Evolutionary conservation across 139 green algal species (phyloP).

Genomic region (Haematococcus sp.): DNA sequence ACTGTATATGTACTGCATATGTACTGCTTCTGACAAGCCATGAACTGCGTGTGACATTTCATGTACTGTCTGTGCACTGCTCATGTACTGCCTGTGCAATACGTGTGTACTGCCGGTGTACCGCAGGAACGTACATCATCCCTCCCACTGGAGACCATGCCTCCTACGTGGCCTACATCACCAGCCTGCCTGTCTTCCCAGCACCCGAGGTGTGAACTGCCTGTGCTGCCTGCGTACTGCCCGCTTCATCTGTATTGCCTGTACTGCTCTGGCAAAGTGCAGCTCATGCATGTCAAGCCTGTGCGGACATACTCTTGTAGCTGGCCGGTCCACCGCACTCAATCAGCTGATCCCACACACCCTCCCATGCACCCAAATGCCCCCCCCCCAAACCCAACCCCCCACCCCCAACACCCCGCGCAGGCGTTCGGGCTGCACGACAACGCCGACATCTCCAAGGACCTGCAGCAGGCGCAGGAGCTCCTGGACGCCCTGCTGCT

Average conservation of each 20-base stretch:
- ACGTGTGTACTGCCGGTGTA: too few species aligned
- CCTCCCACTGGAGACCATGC: conserved; percentile 42
- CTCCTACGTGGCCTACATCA: conserved; percentile 53
- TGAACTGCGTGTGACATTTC: too few species aligned
- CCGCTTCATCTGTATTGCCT: not conserved
- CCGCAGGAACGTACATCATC: conserved; percentile 49
- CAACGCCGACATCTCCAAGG: conserved; percentile 76
- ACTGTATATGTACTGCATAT: too few species aligned
- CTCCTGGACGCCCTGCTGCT: conserved; percentile 63
- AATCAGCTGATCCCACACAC: too few species aligned
- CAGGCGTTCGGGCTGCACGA: conserved; percentile 69
- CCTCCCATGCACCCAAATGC: too few species aligned
- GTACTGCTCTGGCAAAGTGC: too few species aligned
- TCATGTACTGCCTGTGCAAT: too few species aligned
- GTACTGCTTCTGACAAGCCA: too few species aligned
- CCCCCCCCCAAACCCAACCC: not conserved
- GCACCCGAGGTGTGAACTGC: conserved; percentile 41
- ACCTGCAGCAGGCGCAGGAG: conserved; percentile 33
- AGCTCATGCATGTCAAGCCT: too few species aligned
- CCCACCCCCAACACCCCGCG: not conserved
- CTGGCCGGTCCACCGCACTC: too few species aligned
- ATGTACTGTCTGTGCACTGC: not conserved
- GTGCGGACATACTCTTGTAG: too few species aligned
- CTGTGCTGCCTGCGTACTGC: not conserved
- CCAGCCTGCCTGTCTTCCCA: conserved; percentile 51